These are phyloP conservation scores for Apiospora arundinis DNA, from an alignment of 2,329 filamentous ascomycete species.

Conservation along the genomic window DNA sequence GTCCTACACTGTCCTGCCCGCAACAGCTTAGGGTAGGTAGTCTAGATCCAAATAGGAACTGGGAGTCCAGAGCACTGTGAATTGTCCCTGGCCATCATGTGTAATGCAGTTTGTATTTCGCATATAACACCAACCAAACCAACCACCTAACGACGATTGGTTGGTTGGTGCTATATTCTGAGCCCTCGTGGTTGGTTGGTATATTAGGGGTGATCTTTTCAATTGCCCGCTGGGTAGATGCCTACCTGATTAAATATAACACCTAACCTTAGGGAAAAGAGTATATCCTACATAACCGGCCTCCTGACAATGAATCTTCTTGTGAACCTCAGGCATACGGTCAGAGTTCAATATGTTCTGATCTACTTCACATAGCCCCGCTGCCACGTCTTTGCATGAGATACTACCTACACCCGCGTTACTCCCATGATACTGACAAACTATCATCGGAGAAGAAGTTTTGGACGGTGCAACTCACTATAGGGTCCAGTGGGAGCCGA, in stretches of 20 bases:
- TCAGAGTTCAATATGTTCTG: background rate
- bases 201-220: background rate
- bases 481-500: too few relatives aligned
- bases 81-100: too few relatives aligned
- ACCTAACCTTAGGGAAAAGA: slow-evolving; percentile 1
- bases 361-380: background rate
- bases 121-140: too few relatives aligned
- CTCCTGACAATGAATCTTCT: background rate
- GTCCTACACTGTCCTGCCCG: too few relatives aligned
- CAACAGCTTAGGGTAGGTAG: too few relatives aligned
- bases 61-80: too few relatives aligned
- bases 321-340: background rate
- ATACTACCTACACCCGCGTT: background rate
- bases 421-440: background rate
- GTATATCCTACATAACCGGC: background rate
- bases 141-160: too few relatives aligned
- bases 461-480: too few relatives aligned
- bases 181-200: background rate
- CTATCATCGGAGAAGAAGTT: too few relatives aligned
- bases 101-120: too few relatives aligned
- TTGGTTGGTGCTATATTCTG: too few relatives aligned
- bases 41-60: too few relatives aligned
- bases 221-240: background rate
- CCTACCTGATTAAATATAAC: background rate
- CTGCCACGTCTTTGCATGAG: background rate